Conservation (phyloP, 75 land plant genomes). For the Cupressus sempervirens region DNA sequence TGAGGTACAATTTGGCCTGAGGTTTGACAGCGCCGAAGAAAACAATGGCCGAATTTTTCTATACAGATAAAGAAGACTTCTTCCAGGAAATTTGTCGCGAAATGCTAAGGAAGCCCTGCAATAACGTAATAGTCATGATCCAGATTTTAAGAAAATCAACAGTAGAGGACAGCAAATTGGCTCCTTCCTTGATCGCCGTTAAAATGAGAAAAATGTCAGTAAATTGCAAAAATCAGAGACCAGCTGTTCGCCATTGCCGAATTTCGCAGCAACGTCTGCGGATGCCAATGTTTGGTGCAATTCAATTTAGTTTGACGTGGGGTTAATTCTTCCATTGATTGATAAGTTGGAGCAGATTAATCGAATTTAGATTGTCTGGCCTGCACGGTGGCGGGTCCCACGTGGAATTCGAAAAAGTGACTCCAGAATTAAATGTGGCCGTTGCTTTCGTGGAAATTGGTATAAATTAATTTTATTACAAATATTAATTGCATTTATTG, state of each 20-base stretch:
- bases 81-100: neutral
- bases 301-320: neutral
- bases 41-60: neutral
- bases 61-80: neutral
- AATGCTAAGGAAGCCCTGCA: neutral
- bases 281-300: neutral
- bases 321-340: neutral
- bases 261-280: neutral
- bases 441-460: too few relatives aligned
- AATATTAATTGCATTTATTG: too few relatives aligned
- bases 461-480: too few relatives aligned
- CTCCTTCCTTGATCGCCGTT: neutral
- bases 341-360: too few relatives aligned
- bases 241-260: neutral
- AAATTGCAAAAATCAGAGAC: neutral
- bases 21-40: neutral
- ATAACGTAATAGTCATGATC: neutral
- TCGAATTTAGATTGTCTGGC: too few relatives aligned
- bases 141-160: neutral
- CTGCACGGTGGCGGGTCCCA: too few relatives aligned
- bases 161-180: neutral
- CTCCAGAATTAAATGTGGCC: too few relatives aligned
- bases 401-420: too few relatives aligned
- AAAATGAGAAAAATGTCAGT: neutral
- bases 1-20: neutral